These are phyloP conservation scores for Penicillium vulpinum DNA, from an alignment of 2,329 filamentous ascomycete genomes.

Conservation along the genomic window DNA sequence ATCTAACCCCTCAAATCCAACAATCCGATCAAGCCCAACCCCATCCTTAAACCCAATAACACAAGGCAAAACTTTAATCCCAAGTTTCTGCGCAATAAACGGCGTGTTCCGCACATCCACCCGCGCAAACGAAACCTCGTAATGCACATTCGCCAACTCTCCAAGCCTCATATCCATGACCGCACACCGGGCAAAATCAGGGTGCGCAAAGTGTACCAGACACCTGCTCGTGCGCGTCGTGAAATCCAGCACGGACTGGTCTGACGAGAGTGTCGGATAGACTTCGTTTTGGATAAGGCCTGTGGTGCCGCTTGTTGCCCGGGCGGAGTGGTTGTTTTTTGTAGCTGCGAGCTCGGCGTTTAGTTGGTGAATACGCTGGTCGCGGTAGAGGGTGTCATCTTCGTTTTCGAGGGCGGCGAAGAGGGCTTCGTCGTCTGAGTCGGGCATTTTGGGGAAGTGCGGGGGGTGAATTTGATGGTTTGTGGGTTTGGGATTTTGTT, in stretches of 20 bases:
- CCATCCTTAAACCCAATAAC: slow-evolving; percentile 53
- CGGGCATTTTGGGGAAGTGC: slow-evolving; percentile 37
- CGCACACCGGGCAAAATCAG: slow-evolving; percentile 62
- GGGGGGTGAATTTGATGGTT: background rate
- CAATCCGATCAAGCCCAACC: slow-evolving; percentile 44
- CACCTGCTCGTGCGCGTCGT: slow-evolving; percentile 59
- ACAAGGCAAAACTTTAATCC: slow-evolving; percentile 49
- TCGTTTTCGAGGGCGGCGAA: slow-evolving; percentile 57
- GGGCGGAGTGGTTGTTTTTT: slow-evolving; percentile 41
- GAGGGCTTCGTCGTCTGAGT: slow-evolving; percentile 60
- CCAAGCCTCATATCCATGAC: slow-evolving; percentile 63
- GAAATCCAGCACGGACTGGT: slow-evolving; percentile 60
- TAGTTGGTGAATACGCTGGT: slow-evolving; percentile 60
- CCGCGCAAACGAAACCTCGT: slow-evolving; percentile 47
- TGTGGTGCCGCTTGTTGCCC: slow-evolving; percentile 31
- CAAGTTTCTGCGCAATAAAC: slow-evolving; percentile 50
- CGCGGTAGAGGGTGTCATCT: slow-evolving; percentile 57
- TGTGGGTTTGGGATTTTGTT: background rate
- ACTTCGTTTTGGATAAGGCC: slow-evolving; percentile 27
- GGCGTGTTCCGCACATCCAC: slow-evolving; percentile 49
- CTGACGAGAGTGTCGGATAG: slow-evolving; percentile 47
- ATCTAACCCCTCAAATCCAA: slow-evolving; percentile 51
- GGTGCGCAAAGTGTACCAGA: slow-evolving; percentile 65
- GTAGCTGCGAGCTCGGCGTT: slow-evolving; percentile 56
- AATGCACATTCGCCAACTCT: slow-evolving; percentile 42